A percentile compares a stretch with the other conserved stretches of the same genome.
Conservation (phyloP, 2,329 filamentous ascomycete genomes). For the Stachybotrys chartarum region DNA sequence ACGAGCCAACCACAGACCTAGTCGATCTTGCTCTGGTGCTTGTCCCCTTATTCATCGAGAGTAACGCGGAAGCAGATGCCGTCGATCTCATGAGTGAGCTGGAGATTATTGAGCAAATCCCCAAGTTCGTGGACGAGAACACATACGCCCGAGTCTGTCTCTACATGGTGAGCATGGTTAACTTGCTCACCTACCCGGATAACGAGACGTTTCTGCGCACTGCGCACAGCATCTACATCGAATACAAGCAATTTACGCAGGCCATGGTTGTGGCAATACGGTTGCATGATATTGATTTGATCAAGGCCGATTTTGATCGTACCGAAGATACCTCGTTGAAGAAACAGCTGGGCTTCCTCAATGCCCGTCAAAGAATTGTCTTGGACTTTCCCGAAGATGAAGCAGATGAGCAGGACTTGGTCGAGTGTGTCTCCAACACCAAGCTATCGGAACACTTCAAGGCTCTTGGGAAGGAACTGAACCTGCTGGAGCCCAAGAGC, state of each 20-base stretch:
- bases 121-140: slow-evolving; percentile 84
- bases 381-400: slow-evolving; percentile 60
- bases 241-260: slow-evolving; percentile 88
- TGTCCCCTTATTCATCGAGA: slow-evolving; percentile 91
- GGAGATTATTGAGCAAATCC: slow-evolving; percentile 91
- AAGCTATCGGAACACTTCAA: slow-evolving; percentile 91
- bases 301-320: slow-evolving; percentile 72
- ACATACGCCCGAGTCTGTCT: slow-evolving; percentile 90
- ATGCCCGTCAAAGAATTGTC: slow-evolving; percentile 85
- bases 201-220: slow-evolving; percentile 93
- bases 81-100: slow-evolving; percentile 96
- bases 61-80: slow-evolving; percentile 96
- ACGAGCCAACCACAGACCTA: slow-evolving; percentile 77
- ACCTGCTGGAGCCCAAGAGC: slow-evolving; percentile 92
- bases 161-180: slow-evolving; percentile 99
- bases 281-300: slow-evolving; percentile 78
- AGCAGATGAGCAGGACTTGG: slow-evolving; percentile 66
- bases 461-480: slow-evolving; percentile 86
- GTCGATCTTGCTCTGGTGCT: slow-evolving; percentile 76
- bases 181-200: slow-evolving; percentile 92
- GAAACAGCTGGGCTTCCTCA: slow-evolving; percentile 90
- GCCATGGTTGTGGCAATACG: slow-evolving; percentile 92
- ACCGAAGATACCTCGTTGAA: slow-evolving; percentile 76
- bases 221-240: slow-evolving; percentile 87
- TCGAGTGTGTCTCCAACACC: slow-evolving; percentile 80